Evolutionary conservation across 2,329 filamentous ascomycete species (phyloP).

Genomic region (Ophiostoma australiae): DNA sequence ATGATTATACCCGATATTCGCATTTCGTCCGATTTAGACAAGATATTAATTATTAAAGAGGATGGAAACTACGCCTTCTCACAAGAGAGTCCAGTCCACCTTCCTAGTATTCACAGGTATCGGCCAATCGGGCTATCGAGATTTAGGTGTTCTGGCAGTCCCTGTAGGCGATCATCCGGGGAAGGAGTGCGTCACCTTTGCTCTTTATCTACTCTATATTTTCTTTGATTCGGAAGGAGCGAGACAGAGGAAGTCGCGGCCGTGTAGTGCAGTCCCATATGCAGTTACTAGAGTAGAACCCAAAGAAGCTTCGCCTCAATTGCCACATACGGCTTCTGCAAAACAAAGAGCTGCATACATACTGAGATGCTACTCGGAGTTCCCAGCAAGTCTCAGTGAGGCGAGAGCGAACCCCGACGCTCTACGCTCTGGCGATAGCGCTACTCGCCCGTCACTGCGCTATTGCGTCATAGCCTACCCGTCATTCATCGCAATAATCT

Average conservation of each 20-base stretch:
- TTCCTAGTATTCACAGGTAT: not conserved
- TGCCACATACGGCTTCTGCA: not conserved
- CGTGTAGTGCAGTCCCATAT: not conserved
- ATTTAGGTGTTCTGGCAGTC: not conserved
- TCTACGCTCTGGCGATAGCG: not conserved
- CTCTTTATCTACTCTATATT: not conserved
- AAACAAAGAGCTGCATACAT: not conserved
- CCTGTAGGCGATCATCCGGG: not conserved
- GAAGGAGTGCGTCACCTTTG: not conserved
- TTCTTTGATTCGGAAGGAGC: not conserved
- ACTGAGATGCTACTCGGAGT: no score
- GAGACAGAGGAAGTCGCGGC: no score
- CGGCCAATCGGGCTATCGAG: not conserved
- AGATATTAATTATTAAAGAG: no score
- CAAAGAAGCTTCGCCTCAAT: not conserved
- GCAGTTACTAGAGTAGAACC: not conserved
- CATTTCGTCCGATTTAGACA: no score
- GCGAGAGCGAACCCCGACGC: not conserved
- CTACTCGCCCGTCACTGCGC: not conserved
- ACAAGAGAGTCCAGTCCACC: not conserved
- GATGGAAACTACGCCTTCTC: no score
- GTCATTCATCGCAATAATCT: not conserved
- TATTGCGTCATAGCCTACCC: constrained; percentile 8
- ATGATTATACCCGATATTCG: not conserved
- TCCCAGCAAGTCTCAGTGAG: not conserved